phyloP scores from a whole-genome alignment of 768 basidiomycete species.

The Naganishia antarctica region DNA sequence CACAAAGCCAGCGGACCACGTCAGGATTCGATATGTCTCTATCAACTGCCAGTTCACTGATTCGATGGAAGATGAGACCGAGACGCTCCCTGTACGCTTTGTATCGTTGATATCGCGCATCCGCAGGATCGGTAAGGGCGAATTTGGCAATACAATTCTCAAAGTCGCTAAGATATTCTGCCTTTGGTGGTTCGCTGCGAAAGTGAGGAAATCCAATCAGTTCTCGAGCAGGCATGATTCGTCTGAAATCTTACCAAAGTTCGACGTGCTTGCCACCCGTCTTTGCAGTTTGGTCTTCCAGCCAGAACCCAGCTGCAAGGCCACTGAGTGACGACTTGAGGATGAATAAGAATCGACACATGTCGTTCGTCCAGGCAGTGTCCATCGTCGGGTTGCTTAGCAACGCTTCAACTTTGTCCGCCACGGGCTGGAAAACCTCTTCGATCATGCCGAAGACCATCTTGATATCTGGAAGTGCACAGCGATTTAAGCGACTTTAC shows the following conservation, averaged over 20 bases:
- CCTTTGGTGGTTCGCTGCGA: slow-evolving; percentile 29
- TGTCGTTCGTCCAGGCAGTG: slow-evolving; percentile 84
- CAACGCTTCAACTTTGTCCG: slow-evolving; percentile 58
- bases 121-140: slow-evolving; percentile 55
- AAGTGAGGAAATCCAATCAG: slow-evolving; percentile 58
- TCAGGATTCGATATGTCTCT: slow-evolving; percentile 50
- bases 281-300: slow-evolving; percentile 45
- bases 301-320: slow-evolving; percentile 49
- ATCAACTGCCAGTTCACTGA: slow-evolving; percentile 37
- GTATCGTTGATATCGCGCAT: slow-evolving; percentile 64
- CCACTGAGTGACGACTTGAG: slow-evolving; percentile 72
- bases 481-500: neutral
- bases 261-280: slow-evolving; percentile 58
- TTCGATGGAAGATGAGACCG: slow-evolving; percentile 65
- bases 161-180: slow-evolving; percentile 11
- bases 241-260: slow-evolving; percentile 61
- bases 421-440: slow-evolving; percentile 62
- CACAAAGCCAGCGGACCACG: slow-evolving; percentile 54
- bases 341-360: slow-evolving; percentile 71
- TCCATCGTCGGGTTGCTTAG: slow-evolving; percentile 56
- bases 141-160: slow-evolving; percentile 11
- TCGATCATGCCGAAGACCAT: slow-evolving; percentile 68
- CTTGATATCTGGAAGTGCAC: slow-evolving; percentile 57
- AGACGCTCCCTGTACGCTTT: slow-evolving; percentile 59
- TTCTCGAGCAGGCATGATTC: neutral